Conservation (phyloP, 2,329 filamentous ascomycete species). For the Fusarium torulosum region DNA sequence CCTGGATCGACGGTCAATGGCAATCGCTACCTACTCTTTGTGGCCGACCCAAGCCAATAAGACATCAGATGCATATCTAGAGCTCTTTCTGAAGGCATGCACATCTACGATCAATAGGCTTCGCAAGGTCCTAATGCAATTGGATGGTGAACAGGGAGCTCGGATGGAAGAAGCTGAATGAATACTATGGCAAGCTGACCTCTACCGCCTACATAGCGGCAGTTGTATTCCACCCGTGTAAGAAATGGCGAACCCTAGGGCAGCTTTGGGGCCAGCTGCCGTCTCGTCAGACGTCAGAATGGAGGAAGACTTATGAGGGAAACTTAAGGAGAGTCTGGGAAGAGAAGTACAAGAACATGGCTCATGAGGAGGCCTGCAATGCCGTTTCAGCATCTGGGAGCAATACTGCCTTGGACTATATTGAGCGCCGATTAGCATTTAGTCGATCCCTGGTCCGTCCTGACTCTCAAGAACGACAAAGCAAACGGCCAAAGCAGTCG, state of each 20-base stretch:
- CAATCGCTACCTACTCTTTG: too few relatives aligned
- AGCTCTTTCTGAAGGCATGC: too few relatives aligned
- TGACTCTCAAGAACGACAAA: background rate
- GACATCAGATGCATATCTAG: too few relatives aligned
- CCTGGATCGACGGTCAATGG: too few relatives aligned
- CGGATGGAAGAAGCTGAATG: slow-evolving; percentile 3
- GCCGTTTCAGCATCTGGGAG: background rate
- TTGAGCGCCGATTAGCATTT: background rate
- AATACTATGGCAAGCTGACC: slow-evolving; percentile 3
- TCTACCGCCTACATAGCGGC: background rate
- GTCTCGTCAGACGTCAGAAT: background rate
- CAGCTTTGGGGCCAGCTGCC: background rate
- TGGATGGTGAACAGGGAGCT: too few relatives aligned
- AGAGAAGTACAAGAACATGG: slow-evolving; percentile 3
- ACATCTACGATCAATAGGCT: too few relatives aligned
- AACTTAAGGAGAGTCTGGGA: background rate
- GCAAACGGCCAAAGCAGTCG: background rate
- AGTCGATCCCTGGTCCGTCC: background rate
- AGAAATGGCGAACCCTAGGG: slow-evolving; percentile 2
- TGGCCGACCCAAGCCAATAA: too few relatives aligned
- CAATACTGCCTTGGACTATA: slow-evolving; percentile 1
- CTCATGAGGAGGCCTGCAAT: background rate
- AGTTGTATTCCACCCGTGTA: background rate
- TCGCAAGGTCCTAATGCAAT: too few relatives aligned
- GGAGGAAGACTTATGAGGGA: background rate